phyloP scores from a whole-genome alignment of 2,329 filamentous ascomycete genomes.

The Penicillium olsonii region DNA sequence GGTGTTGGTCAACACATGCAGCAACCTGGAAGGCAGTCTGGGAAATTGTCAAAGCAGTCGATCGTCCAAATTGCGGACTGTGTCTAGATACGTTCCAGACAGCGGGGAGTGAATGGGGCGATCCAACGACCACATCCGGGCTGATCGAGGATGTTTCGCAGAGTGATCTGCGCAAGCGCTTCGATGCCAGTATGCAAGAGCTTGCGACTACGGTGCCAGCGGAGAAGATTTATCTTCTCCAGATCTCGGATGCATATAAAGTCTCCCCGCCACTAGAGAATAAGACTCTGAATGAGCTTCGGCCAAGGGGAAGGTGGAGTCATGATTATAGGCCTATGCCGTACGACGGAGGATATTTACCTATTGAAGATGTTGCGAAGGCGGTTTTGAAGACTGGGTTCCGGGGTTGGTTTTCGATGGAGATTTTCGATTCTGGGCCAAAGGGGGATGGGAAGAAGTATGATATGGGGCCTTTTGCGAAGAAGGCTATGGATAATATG shows the following conservation, averaged over 20 bases:
- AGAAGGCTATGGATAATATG: constrained; percentile 54
- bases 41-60: constrained; percentile 64
- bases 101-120: constrained; percentile 70
- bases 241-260: constrained; percentile 74
- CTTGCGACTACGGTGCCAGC: constrained; percentile 60
- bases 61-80: constrained; percentile 68
- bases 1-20: constrained; percentile 76
- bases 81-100: constrained; percentile 80
- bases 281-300: constrained; percentile 54
- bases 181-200: constrained; percentile 56
- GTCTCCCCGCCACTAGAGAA: constrained; percentile 57
- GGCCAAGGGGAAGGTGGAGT: constrained; percentile 69
- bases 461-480: constrained; percentile 51
- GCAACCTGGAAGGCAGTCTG: constrained; percentile 70
- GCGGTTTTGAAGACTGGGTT: constrained; percentile 71
- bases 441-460: constrained; percentile 57
- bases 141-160: constrained; percentile 52
- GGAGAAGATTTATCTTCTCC: constrained; percentile 73
- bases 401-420: constrained; percentile 66
- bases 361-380: constrained; percentile 63
- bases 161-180: constrained; percentile 54
- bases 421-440: constrained; percentile 66
- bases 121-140: constrained; percentile 66
- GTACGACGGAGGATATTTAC: constrained; percentile 70
- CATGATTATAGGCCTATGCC: constrained; percentile 70